Evolutionary conservation across 805 yeast species (phyloP).

Genomic region (Yamadazyma scolyti): DNA sequence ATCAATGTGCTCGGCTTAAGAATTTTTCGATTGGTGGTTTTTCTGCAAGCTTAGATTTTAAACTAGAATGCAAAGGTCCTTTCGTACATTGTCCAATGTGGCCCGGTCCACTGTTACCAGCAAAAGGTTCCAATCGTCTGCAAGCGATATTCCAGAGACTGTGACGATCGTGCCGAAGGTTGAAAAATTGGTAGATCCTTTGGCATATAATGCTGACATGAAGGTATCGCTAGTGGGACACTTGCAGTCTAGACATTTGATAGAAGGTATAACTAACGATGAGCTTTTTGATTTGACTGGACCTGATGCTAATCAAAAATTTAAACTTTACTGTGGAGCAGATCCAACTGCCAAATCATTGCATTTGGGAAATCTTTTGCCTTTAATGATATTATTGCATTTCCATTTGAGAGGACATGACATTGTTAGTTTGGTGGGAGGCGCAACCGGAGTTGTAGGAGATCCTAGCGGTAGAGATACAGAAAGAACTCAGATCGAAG

Average conservation of each 20-base stretch:
- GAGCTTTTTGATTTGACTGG: slow-evolving; percentile 31
- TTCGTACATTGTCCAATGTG: too few relatives aligned
- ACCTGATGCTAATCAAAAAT: slow-evolving; percentile 23
- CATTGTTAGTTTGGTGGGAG: slow-evolving; percentile 83
- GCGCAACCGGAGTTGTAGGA: slow-evolving; percentile 94
- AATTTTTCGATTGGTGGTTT: too few relatives aligned
- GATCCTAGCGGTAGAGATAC: slow-evolving; percentile 92
- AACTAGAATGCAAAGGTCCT: too few relatives aligned
- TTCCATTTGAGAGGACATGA: slow-evolving; percentile 82
- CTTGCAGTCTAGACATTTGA: slow-evolving; percentile 31
- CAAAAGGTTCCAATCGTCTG: slow-evolving; percentile 3
- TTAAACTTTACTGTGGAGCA: slow-evolving; percentile 86
- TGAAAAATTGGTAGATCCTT: slow-evolving; percentile 18
- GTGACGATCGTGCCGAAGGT: slow-evolving; percentile 39
- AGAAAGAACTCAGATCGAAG: slow-evolving; percentile 64
- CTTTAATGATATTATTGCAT: slow-evolving; percentile 80
- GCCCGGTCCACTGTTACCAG: too few relatives aligned
- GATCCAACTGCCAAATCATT: slow-evolving; percentile 91
- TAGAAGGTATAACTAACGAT: slow-evolving; percentile 37
- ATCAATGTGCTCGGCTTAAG: too few relatives aligned
- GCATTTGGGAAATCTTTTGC: slow-evolving; percentile 88
- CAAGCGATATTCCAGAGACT: slow-evolving; percentile 23
- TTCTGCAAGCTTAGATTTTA: too few relatives aligned
- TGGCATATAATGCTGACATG: slow-evolving; percentile 18
- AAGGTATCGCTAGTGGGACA: slow-evolving; percentile 31